Evolutionary conservation across 345 rosid species (phyloP).

Genomic region (Limnanthes douglasii): DNA sequence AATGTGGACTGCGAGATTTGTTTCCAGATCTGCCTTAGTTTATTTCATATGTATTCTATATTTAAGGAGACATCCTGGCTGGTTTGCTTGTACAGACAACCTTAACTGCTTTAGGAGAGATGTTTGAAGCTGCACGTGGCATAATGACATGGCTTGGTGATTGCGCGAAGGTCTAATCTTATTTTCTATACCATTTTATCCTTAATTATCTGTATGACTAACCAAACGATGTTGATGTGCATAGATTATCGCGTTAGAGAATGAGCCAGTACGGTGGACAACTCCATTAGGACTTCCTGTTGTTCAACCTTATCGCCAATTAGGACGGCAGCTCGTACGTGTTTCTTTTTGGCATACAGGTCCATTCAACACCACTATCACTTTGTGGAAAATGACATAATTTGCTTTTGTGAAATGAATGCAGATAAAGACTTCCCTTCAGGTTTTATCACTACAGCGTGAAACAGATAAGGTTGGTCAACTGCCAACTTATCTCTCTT

Average conservation of each 20-base stretch:
- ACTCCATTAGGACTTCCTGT: slow-evolving; percentile 98
- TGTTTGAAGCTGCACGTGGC: slow-evolving; percentile 92
- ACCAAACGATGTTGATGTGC: background rate
- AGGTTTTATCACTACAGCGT: slow-evolving; percentile 59
- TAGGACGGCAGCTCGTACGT: slow-evolving; percentile 69
- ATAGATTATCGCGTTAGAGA: slow-evolving; percentile 81
- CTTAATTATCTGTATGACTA: background rate
- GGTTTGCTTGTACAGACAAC: slow-evolving; percentile 42
- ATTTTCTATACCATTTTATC: slow-evolving; percentile 2
- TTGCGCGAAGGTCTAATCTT: slow-evolving; percentile 67
- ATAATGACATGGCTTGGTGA: slow-evolving; percentile 97
- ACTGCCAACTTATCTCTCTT: slow-evolving; percentile 7
- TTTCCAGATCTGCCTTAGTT: background rate
- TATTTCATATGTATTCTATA: slow-evolving; percentile 3
- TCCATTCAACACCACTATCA: background rate
- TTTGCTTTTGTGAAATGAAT: slow-evolving; percentile 10
- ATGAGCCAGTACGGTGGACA: slow-evolving; percentile 86
- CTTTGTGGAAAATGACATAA: background rate
- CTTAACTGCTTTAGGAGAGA: slow-evolving; percentile 75
- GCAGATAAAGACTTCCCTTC: slow-evolving; percentile 95
- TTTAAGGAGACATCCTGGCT: slow-evolving; percentile 5
- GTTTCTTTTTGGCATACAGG: background rate
- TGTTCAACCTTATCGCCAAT: slow-evolving; percentile 81
- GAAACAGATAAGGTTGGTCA: slow-evolving; percentile 97
- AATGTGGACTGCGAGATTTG: slow-evolving; percentile 1